A percentile compares a stretch with the other conserved stretches of the same genome.
Evolutionary conservation across 495 filamentous ascomycete genomes (phyloP).

Genomic region (Alectoria sarmentosa): DNA sequence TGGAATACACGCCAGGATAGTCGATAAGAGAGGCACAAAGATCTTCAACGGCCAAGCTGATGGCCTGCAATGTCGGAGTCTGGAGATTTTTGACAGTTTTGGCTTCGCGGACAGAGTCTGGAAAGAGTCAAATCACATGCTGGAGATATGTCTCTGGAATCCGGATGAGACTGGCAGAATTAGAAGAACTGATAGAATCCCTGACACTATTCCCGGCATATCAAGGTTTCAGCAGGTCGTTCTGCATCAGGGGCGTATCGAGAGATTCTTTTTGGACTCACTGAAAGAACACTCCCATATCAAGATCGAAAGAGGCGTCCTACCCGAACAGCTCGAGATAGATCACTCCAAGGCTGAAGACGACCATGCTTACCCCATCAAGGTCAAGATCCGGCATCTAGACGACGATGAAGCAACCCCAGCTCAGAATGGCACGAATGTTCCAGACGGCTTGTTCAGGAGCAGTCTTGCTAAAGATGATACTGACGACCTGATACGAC

Average conservation of each 20-base stretch:
- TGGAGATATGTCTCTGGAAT: slow-evolving; percentile 35
- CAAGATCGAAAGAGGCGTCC: slow-evolving; percentile 43
- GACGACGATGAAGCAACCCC: slow-evolving; percentile 41
- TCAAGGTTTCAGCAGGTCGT: slow-evolving; percentile 45
- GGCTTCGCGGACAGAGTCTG: slow-evolving; percentile 53
- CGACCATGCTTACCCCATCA: slow-evolving; percentile 46
- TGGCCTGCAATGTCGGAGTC: slow-evolving; percentile 49
- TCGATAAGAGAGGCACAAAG: slow-evolving; percentile 53
- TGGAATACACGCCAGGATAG: slow-evolving; percentile 50
- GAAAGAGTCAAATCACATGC: slow-evolving; percentile 46
- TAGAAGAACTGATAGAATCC: slow-evolving; percentile 14
- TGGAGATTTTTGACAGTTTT: slow-evolving; percentile 62
- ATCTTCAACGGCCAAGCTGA: slow-evolving; percentile 55
- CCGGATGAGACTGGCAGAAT: slow-evolving; percentile 21
- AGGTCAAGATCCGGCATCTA: slow-evolving; percentile 39
- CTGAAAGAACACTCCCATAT: slow-evolving; percentile 43
- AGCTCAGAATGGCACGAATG: slow-evolving; percentile 13
- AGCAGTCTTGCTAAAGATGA: slow-evolving; percentile 28
- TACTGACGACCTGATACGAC: slow-evolving; percentile 42
- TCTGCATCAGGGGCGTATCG: slow-evolving; percentile 50
- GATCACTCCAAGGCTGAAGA: slow-evolving; percentile 37
- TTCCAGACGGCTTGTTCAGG: slow-evolving; percentile 8
- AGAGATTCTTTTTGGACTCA: slow-evolving; percentile 49
- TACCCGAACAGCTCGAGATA: slow-evolving; percentile 40
- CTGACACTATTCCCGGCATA: slow-evolving; percentile 22